Base-by-base conservation (phyloP, 192 early-diverging fungal species). In the Ambispora gerdemannii region DNA sequence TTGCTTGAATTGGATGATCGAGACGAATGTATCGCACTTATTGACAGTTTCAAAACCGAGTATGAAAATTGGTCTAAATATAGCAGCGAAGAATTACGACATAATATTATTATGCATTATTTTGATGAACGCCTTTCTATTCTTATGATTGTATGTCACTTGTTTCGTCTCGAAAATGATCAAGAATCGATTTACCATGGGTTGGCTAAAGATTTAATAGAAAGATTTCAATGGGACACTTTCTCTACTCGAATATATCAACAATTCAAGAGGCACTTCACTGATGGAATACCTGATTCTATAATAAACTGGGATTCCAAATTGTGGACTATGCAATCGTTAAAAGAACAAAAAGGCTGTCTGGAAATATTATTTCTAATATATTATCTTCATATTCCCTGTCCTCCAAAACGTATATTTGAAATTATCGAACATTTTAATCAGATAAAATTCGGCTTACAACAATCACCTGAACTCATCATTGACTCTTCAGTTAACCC, bases 21-120 rank as follows among this genome's bases (percentile, higher is more conserved):
- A 30, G 28, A 30, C 24, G 55, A 58, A 24, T 58, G 19, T 25
- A 30, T 27, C 13, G 11, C 11, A 10, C 55, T 58, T 27, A 24
- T 58, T 58, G 22, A 58, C 20, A 58, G 55, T 1, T 58, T 58
- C 24, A 58, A 58, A 58, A 24, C 55, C 24, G 55, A 58, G 24
- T 13, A 58, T 58, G 24, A 58, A 58, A 11, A 28, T 13, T 58
- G 55, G 55, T 11, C 55, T 11, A 24, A 58, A 4, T 58, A 20
- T 20, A 24, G 11, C 11, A 30, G 24, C 11, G 55, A 58, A 28
- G 19, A 30, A 1, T 25, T 58, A 13, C 13, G 24, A 13, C 11
- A 24, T 11, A 24, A 20, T 24, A 4, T 58, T 1, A 30, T 58
- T 25, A 28, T 30, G 20, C 55, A 58, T 30, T 58, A 58, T 58